phyloP scores from a whole-genome alignment of 1,139 yeast species.

The Yamadazyma diddensiae region DNA sequence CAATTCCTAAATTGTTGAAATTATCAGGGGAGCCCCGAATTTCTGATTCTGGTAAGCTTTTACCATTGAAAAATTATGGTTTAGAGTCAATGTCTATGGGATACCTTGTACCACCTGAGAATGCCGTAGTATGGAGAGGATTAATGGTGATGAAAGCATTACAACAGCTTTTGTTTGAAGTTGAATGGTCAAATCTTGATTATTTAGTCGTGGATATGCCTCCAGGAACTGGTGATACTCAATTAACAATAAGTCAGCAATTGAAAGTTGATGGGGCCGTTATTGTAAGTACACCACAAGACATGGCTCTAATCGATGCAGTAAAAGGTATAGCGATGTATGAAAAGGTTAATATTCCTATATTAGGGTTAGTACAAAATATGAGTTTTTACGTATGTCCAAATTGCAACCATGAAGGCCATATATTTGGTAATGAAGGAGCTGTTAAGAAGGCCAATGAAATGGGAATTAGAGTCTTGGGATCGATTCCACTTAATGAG shows the following conservation, averaged over 20 bases:
- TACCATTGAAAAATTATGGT: constrained; percentile 77
- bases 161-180: constrained; percentile 78
- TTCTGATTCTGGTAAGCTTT: constrained; percentile 49
- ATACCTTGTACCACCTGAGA: constrained; percentile 62
- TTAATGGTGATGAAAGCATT: constrained; percentile 84
- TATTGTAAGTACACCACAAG: constrained; percentile 85
- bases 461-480: constrained; percentile 52
- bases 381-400: constrained; percentile 82
- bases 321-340: constrained; percentile 81
- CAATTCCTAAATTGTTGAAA: constrained; percentile 67
- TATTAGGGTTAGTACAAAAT: constrained; percentile 76
- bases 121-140: constrained; percentile 86
- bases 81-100: constrained; percentile 91
- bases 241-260: constrained; percentile 76
- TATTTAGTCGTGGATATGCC: constrained; percentile 80
- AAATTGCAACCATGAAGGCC: constrained; percentile 54
- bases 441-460: constrained; percentile 56
- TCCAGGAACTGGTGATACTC: constrained; percentile 92
- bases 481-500: constrained; percentile 65
- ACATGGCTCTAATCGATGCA: constrained; percentile 78
- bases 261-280: constrained; percentile 76
- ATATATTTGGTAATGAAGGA: constrained; percentile 72
- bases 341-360: constrained; percentile 68
- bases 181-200: constrained; percentile 74
- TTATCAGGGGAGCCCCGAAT: constrained; percentile 67